These are phyloP conservation scores for Corylus avellana DNA, from an alignment of 306 rosid species.

Conservation along the genomic window DNA sequence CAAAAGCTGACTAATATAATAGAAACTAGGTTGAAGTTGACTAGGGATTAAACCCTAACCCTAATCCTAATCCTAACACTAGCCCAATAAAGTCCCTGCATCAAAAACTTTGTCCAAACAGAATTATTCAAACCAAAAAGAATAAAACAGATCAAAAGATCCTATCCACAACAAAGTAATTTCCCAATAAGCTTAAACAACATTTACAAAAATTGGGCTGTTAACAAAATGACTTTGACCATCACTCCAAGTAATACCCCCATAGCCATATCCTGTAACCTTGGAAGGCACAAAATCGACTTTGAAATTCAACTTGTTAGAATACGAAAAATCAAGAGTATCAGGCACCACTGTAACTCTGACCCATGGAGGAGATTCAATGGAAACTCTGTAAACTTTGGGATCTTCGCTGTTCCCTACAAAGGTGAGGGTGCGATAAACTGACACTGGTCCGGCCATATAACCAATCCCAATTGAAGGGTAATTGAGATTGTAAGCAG, in stretches of 20 bases:
- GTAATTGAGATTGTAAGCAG: constrained; percentile 15
- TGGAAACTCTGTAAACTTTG: neutral
- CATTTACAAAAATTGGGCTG: constrained; percentile 11
- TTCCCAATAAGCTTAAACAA: neutral
- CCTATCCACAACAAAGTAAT: neutral
- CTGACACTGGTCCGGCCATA: neutral
- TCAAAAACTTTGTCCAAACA: too few relatives aligned
- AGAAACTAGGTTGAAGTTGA: too few relatives aligned
- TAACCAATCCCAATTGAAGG: constrained; percentile 10
- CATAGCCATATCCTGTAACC: neutral
- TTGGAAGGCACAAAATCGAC: constrained; percentile 2
- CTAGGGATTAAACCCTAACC: too few relatives aligned
- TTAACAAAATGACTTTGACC: neutral
- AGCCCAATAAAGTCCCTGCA: too few relatives aligned
- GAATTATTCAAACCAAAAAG: neutral
- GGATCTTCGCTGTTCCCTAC: neutral
- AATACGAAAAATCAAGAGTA: constrained; percentile 6
- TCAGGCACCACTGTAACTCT: constrained; percentile 11
- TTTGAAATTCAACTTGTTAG: neutral
- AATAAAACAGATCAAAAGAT: too few relatives aligned
- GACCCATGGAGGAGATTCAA: constrained; percentile 2
- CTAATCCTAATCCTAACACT: too few relatives aligned
- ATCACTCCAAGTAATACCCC: constrained; percentile 13
- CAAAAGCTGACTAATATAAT: too few relatives aligned
- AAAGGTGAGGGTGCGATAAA: constrained; percentile 9